Evolutionary conservation across 1,139 yeast species (phyloP), one percentile per base, ranked within the genome.

Genomic region (Diutina pseudorugosa): DNA sequence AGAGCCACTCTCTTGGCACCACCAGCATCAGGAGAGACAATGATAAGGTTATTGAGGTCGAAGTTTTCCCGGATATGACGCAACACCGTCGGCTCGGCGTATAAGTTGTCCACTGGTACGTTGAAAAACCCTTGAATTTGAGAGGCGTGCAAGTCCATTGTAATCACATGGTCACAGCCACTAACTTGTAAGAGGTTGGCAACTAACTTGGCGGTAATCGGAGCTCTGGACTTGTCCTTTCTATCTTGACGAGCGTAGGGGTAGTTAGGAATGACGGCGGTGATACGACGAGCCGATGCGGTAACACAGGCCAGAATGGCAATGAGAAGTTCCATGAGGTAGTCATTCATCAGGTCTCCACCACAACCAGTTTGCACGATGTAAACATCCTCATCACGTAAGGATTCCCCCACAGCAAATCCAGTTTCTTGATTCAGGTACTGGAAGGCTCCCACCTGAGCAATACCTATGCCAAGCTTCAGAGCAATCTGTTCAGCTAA

Each of bases 1-100:
- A 93, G 88, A 1, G 98, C 98, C 11, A 96, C 98, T 64, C 98
- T 81, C 69, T 93, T 93, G 55, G 98, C 98, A 55, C 98, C 98
- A 62, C 98, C 98, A 4, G 98, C 98, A 72, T 93, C 98, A 2
- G 98, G 98, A 1, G 97, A 89, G 21, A 90, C 89, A 56, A 93
- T 85, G 55, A 91, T 89, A 41, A 94, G 82, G 47, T 79, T 73
- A 60, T 69, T 70, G 62, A 76, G 82, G 56, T 78, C 76, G 55
- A 86, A 77, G 59, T 83, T 77, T 61, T 88, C 96, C 58, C 81
- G 80, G 57, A 93, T 89, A 65, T 89, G 91, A 63, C 93, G 77
- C 55, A 91, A 88, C 41, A 88, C 96, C 61, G 89, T 82, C 53
- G 98, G 98, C 68, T 93, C 98, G 33, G 96, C 97, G 62, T 91